These are phyloP conservation scores for Beauveria sp. DNA, from an alignment of 2,329 filamentous ascomycete species.

Conservation along the genomic window DNA sequence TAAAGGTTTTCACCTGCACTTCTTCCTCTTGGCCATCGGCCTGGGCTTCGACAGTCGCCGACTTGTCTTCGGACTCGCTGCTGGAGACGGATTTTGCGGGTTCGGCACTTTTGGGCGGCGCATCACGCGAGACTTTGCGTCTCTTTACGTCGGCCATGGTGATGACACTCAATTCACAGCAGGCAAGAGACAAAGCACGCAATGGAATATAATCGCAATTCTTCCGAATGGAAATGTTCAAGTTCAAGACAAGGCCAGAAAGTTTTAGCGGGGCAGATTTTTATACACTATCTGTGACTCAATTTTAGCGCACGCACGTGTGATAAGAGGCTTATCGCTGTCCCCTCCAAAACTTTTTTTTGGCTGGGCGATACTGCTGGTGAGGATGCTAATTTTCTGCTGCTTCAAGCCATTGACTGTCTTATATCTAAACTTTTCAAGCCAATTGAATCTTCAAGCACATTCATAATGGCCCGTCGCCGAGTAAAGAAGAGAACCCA, in stretches of 20 bases:
- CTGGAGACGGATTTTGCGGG: neutral
- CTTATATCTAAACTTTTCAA: neutral
- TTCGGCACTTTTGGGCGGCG: neutral
- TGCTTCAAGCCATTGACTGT: conserved; percentile 8
- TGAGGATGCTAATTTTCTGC: neutral
- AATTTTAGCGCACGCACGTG: conserved; percentile 1
- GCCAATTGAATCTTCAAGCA: neutral
- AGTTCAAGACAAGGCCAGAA: conserved; percentile 14
- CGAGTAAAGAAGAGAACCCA: conserved; percentile 88
- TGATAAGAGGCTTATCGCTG: conserved; percentile 19
- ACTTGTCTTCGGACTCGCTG: conserved; percentile 22
- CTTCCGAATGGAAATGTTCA: neutral
- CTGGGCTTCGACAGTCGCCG: conserved; percentile 26
- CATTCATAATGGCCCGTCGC: conserved; percentile 61
- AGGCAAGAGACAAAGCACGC: neutral
- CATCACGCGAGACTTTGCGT: conserved; percentile 30
- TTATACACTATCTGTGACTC: conserved; percentile 21
- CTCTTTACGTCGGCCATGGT: conserved; percentile 33
- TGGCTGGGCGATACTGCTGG: conserved; percentile 2
- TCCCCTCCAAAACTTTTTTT: conserved; percentile 27
- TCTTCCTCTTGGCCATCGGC: conserved; percentile 25
- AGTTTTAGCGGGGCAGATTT: conserved; percentile 27
- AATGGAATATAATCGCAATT: neutral
- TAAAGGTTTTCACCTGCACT: conserved; percentile 51
- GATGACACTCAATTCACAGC: neutral